Conservation (phyloP, 495 filamentous ascomycete species). For the Cercophora scortea region DNA sequence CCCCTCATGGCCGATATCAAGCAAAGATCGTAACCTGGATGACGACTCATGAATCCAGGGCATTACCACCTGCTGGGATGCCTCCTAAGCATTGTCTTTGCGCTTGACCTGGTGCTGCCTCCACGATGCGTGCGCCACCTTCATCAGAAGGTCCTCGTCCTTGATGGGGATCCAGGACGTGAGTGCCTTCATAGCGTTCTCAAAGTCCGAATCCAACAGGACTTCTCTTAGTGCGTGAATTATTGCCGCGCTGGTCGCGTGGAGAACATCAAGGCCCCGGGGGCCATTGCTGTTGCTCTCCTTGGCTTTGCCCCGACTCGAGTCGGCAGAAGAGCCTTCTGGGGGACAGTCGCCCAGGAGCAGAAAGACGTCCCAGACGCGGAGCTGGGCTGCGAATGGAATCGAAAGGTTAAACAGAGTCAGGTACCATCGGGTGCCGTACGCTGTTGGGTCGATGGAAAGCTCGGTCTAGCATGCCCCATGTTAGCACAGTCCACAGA, state of each 20-base stretch:
- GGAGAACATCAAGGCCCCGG: slow-evolving; percentile 73
- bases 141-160: slow-evolving; percentile 92
- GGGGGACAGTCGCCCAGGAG: slow-evolving; percentile 68
- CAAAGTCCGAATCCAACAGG: slow-evolving; percentile 88
- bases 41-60: too few relatives aligned
- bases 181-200: slow-evolving; percentile 95
- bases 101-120: slow-evolving; percentile 49
- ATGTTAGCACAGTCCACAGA: slow-evolving; percentile 1
- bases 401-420: slow-evolving; percentile 97
- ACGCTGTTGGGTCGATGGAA: slow-evolving; percentile 77
- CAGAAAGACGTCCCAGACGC: slow-evolving; percentile 99
- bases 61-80: background rate
- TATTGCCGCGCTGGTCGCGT: slow-evolving; percentile 83
- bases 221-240: slow-evolving; percentile 90
- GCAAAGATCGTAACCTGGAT: too few relatives aligned
- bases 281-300: slow-evolving; percentile 7
- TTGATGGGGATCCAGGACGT: slow-evolving; percentile 94
- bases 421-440: slow-evolving; percentile 94
- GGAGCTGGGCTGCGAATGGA: slow-evolving; percentile 92
- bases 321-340: slow-evolving; percentile 10
- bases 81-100: slow-evolving; percentile 4
- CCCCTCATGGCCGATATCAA: too few relatives aligned
- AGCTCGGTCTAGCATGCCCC: slow-evolving; percentile 56
- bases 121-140: slow-evolving; percentile 88
- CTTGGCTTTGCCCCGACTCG: background rate